These are phyloP conservation scores for Silene coronaria DNA, from an alignment of 179 eudicot genomes.

Conservation along the genomic window DNA sequence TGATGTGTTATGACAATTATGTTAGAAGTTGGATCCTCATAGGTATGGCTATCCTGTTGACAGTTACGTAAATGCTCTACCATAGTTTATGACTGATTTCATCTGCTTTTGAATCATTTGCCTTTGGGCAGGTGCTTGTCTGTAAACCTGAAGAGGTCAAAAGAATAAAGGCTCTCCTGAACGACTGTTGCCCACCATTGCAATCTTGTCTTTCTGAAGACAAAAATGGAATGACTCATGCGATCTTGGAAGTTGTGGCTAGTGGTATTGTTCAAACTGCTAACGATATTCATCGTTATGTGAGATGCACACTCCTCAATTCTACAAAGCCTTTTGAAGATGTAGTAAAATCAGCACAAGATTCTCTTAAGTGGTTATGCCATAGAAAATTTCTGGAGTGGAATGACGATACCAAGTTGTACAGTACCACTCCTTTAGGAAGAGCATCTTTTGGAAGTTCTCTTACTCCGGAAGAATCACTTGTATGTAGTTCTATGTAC, in stretches of 20 bases:
- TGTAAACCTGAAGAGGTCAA: slow-evolving; percentile 87
- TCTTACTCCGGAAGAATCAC: slow-evolving; percentile 90
- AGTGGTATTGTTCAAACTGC: slow-evolving; percentile 98
- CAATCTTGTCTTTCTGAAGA: slow-evolving; percentile 98
- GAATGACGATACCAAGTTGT: slow-evolving; percentile 88
- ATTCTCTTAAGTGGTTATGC: slow-evolving; percentile 90
- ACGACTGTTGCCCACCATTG: slow-evolving; percentile 87
- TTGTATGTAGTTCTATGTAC: slow-evolving; percentile 42
- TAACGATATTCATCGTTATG: slow-evolving; percentile 88
- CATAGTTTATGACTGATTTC: slow-evolving; percentile 2
- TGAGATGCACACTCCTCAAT: slow-evolving; percentile 92
- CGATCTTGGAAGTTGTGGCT: slow-evolving; percentile 94
- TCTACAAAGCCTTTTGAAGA: slow-evolving; percentile 96
- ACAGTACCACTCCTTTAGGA: slow-evolving; percentile 85
- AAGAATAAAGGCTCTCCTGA: slow-evolving; percentile 62
- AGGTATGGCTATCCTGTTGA: background rate
- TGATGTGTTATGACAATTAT: background rate
- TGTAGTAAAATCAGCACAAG: slow-evolving; percentile 96
- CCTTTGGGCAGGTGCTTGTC: slow-evolving; percentile 59
- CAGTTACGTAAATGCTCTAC: background rate
- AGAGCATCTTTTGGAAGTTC: slow-evolving; percentile 97
- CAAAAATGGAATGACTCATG: slow-evolving; percentile 99
- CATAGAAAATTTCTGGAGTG: slow-evolving; percentile 90
- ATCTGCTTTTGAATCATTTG: slow-evolving; percentile 12
- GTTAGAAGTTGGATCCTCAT: background rate